These are phyloP conservation scores for Alternaria panax DNA, from an alignment of 2,329 filamentous ascomycete species.

Conservation along the genomic window DNA sequence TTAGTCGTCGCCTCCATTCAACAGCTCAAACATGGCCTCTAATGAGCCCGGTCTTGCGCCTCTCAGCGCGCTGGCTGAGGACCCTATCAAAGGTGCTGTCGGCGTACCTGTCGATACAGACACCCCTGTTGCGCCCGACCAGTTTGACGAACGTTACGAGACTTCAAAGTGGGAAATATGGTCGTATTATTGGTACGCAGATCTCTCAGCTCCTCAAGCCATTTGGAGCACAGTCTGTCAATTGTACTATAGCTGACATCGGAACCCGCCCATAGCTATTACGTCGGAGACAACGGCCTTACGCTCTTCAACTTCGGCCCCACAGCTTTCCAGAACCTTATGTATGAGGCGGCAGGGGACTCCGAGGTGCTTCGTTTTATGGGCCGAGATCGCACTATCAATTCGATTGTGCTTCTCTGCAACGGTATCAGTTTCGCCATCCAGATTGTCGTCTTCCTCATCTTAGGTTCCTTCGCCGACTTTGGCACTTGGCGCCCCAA, in stretches of 20 bases:
- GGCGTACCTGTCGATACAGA: conserved; percentile 41
- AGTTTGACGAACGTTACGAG: conserved; percentile 61
- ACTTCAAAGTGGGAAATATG: conserved; percentile 64
- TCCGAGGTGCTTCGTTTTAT: conserved; percentile 63
- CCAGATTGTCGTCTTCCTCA: conserved; percentile 65
- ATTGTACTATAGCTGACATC: conserved; percentile 7
- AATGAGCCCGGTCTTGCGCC: conserved; percentile 35
- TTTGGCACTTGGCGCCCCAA: conserved; percentile 70
- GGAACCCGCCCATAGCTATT: conserved; percentile 57
- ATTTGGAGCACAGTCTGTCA: neutral
- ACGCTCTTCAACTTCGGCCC: conserved; percentile 62
- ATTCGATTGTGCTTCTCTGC: conserved; percentile 64
- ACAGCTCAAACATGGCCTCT: conserved; percentile 20
- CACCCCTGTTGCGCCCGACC: conserved; percentile 60
- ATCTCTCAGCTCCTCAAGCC: neutral
- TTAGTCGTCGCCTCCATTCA: neutral
- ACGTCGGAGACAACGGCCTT: conserved; percentile 71
- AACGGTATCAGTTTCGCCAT: conserved; percentile 74
- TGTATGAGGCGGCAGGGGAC: conserved; percentile 66
- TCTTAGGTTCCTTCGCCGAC: conserved; percentile 64
- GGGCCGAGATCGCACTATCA: conserved; percentile 53
- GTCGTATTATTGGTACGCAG: conserved; percentile 60
- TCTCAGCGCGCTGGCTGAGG: conserved; percentile 28
- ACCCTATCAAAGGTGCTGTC: conserved; percentile 30
- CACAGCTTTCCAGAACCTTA: conserved; percentile 65